Evolutionary conservation across 805 yeast genomes (phyloP).

Genomic region (Candida gorgasii): DNA sequence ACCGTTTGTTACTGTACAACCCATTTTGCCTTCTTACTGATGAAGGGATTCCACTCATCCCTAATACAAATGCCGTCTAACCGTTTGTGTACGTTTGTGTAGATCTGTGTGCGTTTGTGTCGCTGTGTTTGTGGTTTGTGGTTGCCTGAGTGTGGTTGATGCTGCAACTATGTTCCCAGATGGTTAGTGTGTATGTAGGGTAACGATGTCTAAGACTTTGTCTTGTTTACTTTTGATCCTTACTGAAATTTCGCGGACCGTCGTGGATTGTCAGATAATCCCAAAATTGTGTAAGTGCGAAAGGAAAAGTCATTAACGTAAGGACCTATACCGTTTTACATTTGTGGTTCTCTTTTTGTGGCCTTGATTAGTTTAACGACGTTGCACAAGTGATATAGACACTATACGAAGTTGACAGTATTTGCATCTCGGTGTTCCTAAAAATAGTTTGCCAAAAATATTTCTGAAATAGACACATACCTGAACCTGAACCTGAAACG

Average conservation of each 20-base stretch:
- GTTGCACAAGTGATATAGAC: too few relatives aligned
- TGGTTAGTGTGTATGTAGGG: neutral
- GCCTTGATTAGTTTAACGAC: too few relatives aligned
- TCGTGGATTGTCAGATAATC: neutral
- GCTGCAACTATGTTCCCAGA: too few relatives aligned
- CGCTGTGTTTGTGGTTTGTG: neutral
- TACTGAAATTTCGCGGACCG: neutral
- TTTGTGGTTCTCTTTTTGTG: neutral
- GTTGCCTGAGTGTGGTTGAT: too few relatives aligned
- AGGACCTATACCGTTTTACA: neutral
- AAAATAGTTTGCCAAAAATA: too few relatives aligned
- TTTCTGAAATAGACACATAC: too few relatives aligned
- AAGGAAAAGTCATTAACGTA: neutral
- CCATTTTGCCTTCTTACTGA: conserved; percentile 3
- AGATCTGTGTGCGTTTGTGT: neutral
- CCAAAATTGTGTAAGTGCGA: neutral
- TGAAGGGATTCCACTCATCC: conserved; percentile 11
- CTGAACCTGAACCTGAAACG: too few relatives aligned
- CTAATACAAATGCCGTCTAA: neutral
- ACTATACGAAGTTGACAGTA: too few relatives aligned
- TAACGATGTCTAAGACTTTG: conserved; percentile 4
- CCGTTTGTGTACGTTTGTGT: neutral
- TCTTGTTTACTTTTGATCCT: conserved; percentile 9
- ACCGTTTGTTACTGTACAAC: conserved; percentile 9
- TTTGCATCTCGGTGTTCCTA: too few relatives aligned